Base-by-base conservation (phyloP, 495 filamentous ascomycete genomes). In the Neurospora sp. region DNA sequence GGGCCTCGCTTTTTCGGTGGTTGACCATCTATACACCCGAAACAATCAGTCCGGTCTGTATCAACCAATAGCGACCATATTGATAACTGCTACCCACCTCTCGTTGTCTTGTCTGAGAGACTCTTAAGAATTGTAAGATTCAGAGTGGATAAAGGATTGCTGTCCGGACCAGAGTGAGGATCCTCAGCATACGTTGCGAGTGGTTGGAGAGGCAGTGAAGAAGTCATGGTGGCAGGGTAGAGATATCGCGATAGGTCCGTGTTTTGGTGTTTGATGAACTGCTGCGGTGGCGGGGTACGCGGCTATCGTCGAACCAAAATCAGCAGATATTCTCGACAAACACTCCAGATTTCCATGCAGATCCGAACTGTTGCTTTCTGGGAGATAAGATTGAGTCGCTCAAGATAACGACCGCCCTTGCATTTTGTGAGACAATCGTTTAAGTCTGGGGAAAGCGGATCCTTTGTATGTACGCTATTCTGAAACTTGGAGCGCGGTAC, bases 1-100 rank as follows among this genome's bases (percentile, higher is more conserved):
- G 96, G 96, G 3, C 96, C 96, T 77, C 96, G 88, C 72, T 92
- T 89, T 82, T 99, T 99, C 5, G 93, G 90, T 31, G 92, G 85
- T 76, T 96, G 89, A 18, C 94, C 94, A 87, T 96, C 95, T 90
- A 78, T 61, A 61, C 20, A 39, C 22, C 69, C 69, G 5, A 27
- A 31, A 31, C 42, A 18, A 40, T 39, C 68, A 74, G 78, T 73
- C 5, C 11, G 46, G 46, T 73, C 61, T 35, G 53, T 9, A 70
- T 68, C 65, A 6, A 22, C 48, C 4, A 40, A 61, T 2, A 37
- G 69, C 70, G 27, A 48, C 77, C 77, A 76, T 74, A 69, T 70
- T 48, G 76, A 22, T 27, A n/a, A 18, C 12, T n/a, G 48, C 72
- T n/a, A 77, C 87, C 86, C 85, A 82, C 84, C 83, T 7, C 87